These are phyloP conservation scores for Penicillium sp. DNA, from an alignment of 2,329 filamentous ascomycete genomes.

Conservation along the genomic window DNA sequence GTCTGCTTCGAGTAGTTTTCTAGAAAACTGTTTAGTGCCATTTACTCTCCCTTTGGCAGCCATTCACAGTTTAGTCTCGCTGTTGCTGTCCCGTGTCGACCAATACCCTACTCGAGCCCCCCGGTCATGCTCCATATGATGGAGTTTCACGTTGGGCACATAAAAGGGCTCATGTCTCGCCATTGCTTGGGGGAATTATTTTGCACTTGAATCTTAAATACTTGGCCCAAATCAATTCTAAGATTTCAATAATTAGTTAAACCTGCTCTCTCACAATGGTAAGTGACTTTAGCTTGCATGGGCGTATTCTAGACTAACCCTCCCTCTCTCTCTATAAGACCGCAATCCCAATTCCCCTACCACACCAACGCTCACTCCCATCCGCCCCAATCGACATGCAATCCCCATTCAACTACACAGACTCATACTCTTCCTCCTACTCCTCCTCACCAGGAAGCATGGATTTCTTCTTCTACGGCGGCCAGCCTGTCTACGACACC, in stretches of 20 bases:
- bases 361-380: constrained; percentile 1
- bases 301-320: constrained; percentile 10
- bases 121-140: constrained; percentile 3
- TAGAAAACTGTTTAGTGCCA: constrained; percentile 7
- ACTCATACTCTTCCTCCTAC: constrained; percentile 21
- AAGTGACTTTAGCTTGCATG: constrained; percentile 3
- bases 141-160: constrained; percentile 1
- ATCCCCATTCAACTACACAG: constrained; percentile 19
- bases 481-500: constrained; percentile 20
- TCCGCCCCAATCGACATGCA: constrained; percentile 19
- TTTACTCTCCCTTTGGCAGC: background rate
- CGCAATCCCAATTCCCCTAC: constrained; percentile 13
- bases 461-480: constrained; percentile 26
- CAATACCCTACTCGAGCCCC: background rate
- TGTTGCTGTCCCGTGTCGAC: constrained; percentile 4
- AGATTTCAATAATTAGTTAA: constrained; percentile 9
- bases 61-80: background rate
- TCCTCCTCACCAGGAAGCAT: constrained; percentile 24
- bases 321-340: constrained; percentile 13
- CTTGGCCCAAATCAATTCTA: background rate
- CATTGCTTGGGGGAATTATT: background rate
- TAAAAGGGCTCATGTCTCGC: constrained; percentile 6
- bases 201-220: background rate
- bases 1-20: constrained; percentile 7
- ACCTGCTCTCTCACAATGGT: constrained; percentile 20